phyloP scores from a whole-genome alignment of 225 moss, liverwort and hornwort species.

The Physcomitrium patens region DNA sequence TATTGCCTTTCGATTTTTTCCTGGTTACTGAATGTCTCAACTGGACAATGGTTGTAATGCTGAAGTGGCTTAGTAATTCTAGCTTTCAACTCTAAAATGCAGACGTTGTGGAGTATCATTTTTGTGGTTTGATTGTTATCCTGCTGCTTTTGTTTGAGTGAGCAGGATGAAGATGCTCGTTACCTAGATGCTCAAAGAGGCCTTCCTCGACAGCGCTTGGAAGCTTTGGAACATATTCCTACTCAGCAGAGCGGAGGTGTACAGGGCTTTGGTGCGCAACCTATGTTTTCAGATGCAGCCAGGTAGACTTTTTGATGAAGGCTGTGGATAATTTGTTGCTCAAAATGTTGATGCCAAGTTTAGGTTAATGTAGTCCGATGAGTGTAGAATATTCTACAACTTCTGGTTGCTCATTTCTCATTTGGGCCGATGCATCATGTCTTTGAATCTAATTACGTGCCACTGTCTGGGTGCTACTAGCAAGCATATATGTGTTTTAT shows the following conservation, averaged over 20 bases:
- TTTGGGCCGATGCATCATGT: background rate
- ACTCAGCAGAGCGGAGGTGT: constrained; percentile 47
- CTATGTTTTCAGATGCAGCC: constrained; percentile 54
- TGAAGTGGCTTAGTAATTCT: background rate
- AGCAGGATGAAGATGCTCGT: constrained; percentile 61
- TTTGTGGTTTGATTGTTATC: constrained; percentile 17
- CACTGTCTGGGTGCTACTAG: background rate
- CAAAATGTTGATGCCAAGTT: constrained; percentile 23
- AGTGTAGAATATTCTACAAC: background rate
- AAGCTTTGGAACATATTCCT: constrained; percentile 51
- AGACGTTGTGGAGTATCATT: background rate
- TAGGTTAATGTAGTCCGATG: background rate
- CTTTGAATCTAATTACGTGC: constrained; percentile 2
- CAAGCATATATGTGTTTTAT: background rate
- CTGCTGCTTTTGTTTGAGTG: constrained; percentile 23
- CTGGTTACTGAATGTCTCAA: constrained; percentile 9
- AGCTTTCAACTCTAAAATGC: background rate
- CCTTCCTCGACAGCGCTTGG: constrained; percentile 61
- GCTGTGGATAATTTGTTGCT: constrained; percentile 8
- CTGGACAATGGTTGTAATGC: constrained; percentile 20
- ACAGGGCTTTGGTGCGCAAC: constrained; percentile 50
- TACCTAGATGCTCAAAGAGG: constrained; percentile 53
- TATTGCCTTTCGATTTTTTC: constrained; percentile 24
- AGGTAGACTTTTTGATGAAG: constrained; percentile 34
- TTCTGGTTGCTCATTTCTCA: constrained; percentile 16